A percentile compares a stretch with the other conserved stretches of the same genome.
phyloP scores from a whole-genome alignment of 108 stramenopile genomes.

The Skeletonema costatum region DNA sequence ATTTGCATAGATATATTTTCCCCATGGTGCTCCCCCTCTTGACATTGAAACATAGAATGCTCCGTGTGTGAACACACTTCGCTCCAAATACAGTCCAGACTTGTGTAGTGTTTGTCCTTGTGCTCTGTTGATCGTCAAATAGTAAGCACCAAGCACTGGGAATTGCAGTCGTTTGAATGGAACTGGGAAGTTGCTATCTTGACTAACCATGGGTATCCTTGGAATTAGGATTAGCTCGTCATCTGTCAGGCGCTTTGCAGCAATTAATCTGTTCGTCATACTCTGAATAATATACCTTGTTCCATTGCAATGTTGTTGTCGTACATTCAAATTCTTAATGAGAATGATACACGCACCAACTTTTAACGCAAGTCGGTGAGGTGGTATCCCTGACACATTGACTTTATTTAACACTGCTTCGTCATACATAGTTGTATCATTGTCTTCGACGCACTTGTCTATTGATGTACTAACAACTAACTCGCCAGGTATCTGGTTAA shows the following conservation, averaged over 20 bases:
- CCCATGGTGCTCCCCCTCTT: slow-evolving; percentile 8
- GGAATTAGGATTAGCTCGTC: not conserved
- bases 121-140: slow-evolving; percentile 15
- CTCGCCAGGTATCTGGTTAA: slow-evolving; percentile 6
- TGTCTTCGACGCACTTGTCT: slow-evolving; percentile 1
- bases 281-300: not conserved
- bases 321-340: not conserved
- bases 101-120: slow-evolving; percentile 7
- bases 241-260: not conserved
- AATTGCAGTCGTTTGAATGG: slow-evolving; percentile 9
- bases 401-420: not conserved
- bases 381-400: slow-evolving; percentile 2
- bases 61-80: slow-evolving; percentile 17
- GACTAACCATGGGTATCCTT: not conserved
- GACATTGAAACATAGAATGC: slow-evolving; percentile 5
- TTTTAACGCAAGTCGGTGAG: slow-evolving; percentile 1
- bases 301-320: not conserved
- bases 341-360: not conserved
- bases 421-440: not conserved
- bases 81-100: not conserved
- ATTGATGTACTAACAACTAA: slow-evolving; percentile 1
- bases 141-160: slow-evolving; percentile 16
- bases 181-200: not conserved
- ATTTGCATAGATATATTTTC: slow-evolving; percentile 8
- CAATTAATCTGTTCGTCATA: not conserved